These are phyloP conservation scores for Starmerella apis DNA, from an alignment of 805 yeast genomes.

Conservation along the genomic window DNA sequence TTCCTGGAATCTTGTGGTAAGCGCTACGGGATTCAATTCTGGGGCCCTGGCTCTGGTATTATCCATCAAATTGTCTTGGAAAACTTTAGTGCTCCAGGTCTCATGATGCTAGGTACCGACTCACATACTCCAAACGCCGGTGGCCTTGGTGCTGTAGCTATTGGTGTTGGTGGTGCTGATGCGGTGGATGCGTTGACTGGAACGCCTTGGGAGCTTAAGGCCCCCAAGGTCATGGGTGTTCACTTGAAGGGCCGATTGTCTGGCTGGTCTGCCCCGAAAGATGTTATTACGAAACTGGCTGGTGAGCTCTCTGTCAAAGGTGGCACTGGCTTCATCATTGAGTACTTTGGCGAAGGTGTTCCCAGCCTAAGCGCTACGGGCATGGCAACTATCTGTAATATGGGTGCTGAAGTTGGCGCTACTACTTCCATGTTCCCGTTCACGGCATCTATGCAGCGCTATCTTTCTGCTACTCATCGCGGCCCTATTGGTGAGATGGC, in stretches of 20 bases:
- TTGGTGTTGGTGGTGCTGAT: slow-evolving; percentile 99
- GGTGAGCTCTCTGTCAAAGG: slow-evolving; percentile 92
- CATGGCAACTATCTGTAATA: slow-evolving; percentile 98
- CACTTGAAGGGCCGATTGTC: slow-evolving; percentile 76
- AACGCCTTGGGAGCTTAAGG: slow-evolving; percentile 97
- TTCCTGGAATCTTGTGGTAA: slow-evolving; percentile 87
- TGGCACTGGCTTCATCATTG: slow-evolving; percentile 94
- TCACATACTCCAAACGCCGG: slow-evolving; percentile 99
- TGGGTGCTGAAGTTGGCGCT: slow-evolving; percentile 99
- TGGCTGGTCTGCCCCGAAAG: slow-evolving; percentile 98
- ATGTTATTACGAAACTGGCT: slow-evolving; percentile 84
- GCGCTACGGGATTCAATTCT: slow-evolving; percentile 92
- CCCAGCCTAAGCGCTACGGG: slow-evolving; percentile 86
- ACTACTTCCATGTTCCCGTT: slow-evolving; percentile 96
- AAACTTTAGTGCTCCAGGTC: slow-evolving; percentile 93
- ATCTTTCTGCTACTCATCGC: slow-evolving; percentile 75
- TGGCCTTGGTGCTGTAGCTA: slow-evolving; percentile 96
- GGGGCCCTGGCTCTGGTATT: slow-evolving; percentile 99
- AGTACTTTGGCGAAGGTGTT: slow-evolving; percentile 94
- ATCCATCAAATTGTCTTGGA: slow-evolving; percentile 96
- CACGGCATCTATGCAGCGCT: slow-evolving; percentile 67
- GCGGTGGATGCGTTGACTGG: slow-evolving; percentile 97
- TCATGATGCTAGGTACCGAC: slow-evolving; percentile 95
- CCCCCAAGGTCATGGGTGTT: slow-evolving; percentile 91
- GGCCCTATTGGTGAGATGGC: slow-evolving; percentile 75